phyloP scores from a whole-genome alignment of 2,329 filamentous ascomycete genomes.

The Tolypocladium album region DNA sequence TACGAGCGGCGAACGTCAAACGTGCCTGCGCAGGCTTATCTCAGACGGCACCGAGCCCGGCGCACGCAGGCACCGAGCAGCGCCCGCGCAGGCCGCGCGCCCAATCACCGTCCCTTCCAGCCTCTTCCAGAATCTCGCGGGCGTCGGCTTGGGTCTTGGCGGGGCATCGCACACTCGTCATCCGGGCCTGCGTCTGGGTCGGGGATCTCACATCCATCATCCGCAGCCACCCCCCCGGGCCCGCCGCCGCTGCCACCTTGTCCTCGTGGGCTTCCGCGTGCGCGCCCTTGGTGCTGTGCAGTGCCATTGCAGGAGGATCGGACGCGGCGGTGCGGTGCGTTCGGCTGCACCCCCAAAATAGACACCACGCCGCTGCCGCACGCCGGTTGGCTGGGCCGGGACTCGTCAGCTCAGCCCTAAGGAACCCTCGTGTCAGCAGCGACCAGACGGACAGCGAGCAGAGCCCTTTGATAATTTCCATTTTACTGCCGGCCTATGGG shows the following conservation, averaged over 20 bases:
- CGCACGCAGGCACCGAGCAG: not conserved
- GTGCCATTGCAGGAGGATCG: not conserved
- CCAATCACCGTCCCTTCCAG: not conserved
- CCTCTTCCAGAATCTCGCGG: not conserved
- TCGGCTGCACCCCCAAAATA: conserved; percentile 1
- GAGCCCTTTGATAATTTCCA: not conserved
- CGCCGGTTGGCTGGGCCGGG: not conserved
- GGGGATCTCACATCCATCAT: not conserved
- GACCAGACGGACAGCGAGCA: not conserved
- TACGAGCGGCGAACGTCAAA: not conserved
- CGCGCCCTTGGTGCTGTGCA: not conserved
- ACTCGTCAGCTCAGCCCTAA: not conserved
- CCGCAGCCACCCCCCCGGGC: not conserved
- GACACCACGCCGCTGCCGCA: not conserved
- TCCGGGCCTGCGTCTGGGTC: no score
- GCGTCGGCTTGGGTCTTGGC: not conserved
- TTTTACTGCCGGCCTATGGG: not conserved
- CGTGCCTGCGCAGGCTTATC: not conserved
- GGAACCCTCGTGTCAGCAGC: not conserved
- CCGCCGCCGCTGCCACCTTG: not conserved
- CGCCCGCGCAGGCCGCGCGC: no score
- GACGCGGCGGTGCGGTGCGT: not conserved
- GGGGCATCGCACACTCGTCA: no score
- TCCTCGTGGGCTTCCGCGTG: not conserved
- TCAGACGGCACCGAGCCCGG: not conserved